Base-by-base conservation (phyloP, 1,284 basidiomycete genomes). In the Coniophora puteana region DNA sequence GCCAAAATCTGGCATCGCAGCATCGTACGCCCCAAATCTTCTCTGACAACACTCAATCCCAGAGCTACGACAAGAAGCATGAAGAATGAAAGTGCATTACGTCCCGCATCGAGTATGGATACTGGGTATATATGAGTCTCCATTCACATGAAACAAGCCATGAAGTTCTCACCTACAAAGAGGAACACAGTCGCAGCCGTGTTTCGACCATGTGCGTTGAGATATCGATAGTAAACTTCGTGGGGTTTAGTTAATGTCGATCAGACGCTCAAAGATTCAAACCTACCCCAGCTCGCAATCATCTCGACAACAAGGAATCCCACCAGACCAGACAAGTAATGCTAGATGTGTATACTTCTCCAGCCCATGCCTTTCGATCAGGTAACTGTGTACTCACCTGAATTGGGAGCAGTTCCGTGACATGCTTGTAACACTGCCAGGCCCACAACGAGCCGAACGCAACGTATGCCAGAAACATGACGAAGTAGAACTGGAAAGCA, bases 61-160 rank as follows among this genome's bases (percentile, higher is more conserved):
- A 93, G 75, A 10, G 87, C 83, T 14, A 98, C 93, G 40, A 98
- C 87, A 16, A 98, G 72, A 17, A 99, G 73, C 69, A 99, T 78
- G 69, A 98, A 98, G 69, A 99, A 93, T 2, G 89, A 93, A 52
- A 96, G 74, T 7, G 92, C 90, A 58, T 97, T 98, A 38, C 95
- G 72, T 1, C 88, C 93, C 4, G 95, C 94, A 55, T 97, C 94
- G 27, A 99, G 69, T 43, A 96, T 88, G 16, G 91, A 84, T 32
- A 93, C 90, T 85, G 48, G n/a, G n/a, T 16, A 34, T 43, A 43
- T 28, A 17, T 39, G 29, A 17, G 24, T 61, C 17, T 49, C 24
- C 2, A 17, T 16, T 17, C 31, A 28, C 26, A 6, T 32, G 25
- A 11, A 14, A 16, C 25, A 27, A 16, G 22, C 25, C 31, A 25